Conservation (phyloP, 164 flowering plant species). For the Akebia trifoliata region DNA sequence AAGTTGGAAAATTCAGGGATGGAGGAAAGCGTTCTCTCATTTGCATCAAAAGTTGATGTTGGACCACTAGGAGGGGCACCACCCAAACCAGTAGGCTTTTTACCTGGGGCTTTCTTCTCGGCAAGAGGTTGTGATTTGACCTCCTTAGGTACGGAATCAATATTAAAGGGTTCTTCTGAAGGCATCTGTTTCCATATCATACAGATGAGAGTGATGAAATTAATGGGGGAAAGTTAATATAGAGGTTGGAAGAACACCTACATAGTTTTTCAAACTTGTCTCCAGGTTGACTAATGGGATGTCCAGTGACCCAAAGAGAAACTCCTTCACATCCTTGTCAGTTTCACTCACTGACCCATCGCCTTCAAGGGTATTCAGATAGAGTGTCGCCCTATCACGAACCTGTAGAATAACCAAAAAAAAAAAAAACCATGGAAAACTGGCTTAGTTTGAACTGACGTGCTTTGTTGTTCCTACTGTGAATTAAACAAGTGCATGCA, state of each 20-base stretch:
- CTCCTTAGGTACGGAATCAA: constrained; percentile 76
- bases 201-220: constrained; percentile 9
- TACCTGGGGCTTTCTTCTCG: constrained; percentile 91
- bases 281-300: constrained; percentile 80
- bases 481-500: too few relatives aligned
- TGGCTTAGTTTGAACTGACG: too few relatives aligned
- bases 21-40: constrained; percentile 75
- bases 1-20: constrained; percentile 78
- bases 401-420: constrained; percentile 43
- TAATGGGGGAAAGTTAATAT: not conserved
- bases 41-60: constrained; percentile 64
- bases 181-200: constrained; percentile 50
- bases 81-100: constrained; percentile 82
- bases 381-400: constrained; percentile 97
- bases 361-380: constrained; percentile 70
- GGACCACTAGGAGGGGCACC: constrained; percentile 71
- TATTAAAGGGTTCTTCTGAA: constrained; percentile 79
- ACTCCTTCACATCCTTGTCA: constrained; percentile 61
- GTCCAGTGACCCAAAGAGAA: constrained; percentile 85
- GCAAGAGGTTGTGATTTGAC: constrained; percentile 83
- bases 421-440: not conserved
- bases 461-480: too few relatives aligned
- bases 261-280: constrained; percentile 81
- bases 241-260: constrained; percentile 24
- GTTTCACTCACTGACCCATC: constrained; percentile 74